Evolutionary conservation across 1,284 basidiomycete species (phyloP), one percentile per base, ranked within the genome.

Genomic region (Heimioporus retisporus): DNA sequence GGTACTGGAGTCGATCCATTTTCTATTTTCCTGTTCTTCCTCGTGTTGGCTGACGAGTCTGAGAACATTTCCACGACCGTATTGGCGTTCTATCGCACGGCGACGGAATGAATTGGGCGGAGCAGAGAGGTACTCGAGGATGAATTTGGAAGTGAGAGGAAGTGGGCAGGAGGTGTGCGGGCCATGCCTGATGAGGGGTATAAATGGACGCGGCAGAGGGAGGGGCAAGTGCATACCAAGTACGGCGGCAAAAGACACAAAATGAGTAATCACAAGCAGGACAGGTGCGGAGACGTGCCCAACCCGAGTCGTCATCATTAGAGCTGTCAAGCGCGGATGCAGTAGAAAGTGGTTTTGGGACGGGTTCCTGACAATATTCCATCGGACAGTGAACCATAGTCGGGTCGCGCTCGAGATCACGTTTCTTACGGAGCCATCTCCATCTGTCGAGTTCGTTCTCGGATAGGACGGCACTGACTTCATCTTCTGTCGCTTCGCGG

Each of bases 371-470:
- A 73, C 94, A 95, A 55, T 87, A 84, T 43, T 85, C 79, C 77
- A 93, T 85, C 1, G 93, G 94, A 75, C 94, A 96, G 71, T 91
- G 88, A 11, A 93, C 82, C 57, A 92, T 88, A 2, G 88, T 85
- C 25, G 93, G 93, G 80, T 95, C 94, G 81, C 84, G 85, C 73
- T 96, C 94, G 5, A 91, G 74, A 61, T 85, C 82, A 55, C 85
- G 83, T 78, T 95, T 95, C 77, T 88, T 86, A 64, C 84, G 82
- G 44, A 96, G 80, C 90, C 91, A 92, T 66, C 84, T 86, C 92
- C 92, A 95, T 65, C 94, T 85, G 63, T 81, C 77, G 23, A 92
- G 76, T 68, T 90, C 85, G 31, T 85, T 85, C 67, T 89, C 86
- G 1, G 87, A 85, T 7, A 93, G 87, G 2, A 94, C 86, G 31